These are phyloP conservation scores for Tulasnella sp. DNA, from an alignment of 768 basidiomycete species.

Conservation along the genomic window DNA sequence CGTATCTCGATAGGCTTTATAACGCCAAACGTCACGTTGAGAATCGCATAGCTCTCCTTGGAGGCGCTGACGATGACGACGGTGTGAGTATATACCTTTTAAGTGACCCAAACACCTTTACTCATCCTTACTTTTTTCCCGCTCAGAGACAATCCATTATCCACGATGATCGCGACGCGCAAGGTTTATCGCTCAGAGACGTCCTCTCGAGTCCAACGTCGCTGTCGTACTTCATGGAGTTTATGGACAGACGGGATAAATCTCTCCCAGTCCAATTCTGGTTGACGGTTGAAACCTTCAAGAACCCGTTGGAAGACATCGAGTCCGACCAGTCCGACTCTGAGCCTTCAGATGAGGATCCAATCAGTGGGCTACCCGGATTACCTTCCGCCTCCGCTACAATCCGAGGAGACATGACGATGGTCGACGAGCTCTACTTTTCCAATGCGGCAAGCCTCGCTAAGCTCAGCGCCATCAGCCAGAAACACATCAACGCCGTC, in stretches of 20 bases:
- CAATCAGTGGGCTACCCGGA: slow-evolving; percentile 47
- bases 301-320: slow-evolving; percentile 85
- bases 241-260: slow-evolving; percentile 86
- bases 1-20: slow-evolving; percentile 82
- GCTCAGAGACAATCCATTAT: slow-evolving; percentile 28
- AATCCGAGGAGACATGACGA: slow-evolving; percentile 78
- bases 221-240: slow-evolving; percentile 95
- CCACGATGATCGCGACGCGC: slow-evolving; percentile 48
- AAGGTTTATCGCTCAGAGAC: slow-evolving; percentile 60
- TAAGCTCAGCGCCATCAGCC: slow-evolving; percentile 55
- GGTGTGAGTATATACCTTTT: slow-evolving; percentile 1
- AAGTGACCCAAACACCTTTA: not conserved
- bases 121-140: not conserved
- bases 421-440: slow-evolving; percentile 89
- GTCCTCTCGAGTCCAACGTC: slow-evolving; percentile 85
- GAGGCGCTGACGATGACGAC: slow-evolving; percentile 54
- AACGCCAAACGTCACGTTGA: slow-evolving; percentile 86
- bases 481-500: slow-evolving; percentile 67
- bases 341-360: slow-evolving; percentile 59
- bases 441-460: slow-evolving; percentile 53
- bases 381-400: slow-evolving; percentile 52
- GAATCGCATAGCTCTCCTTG: slow-evolving; percentile 74
- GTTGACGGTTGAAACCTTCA: slow-evolving; percentile 96
- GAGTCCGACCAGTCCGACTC: slow-evolving; percentile 48
- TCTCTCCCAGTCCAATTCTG: slow-evolving; percentile 93